Conservation (phyloP, 2,329 filamentous ascomycete genomes). For the Colletotrichum cordylinicola region DNA sequence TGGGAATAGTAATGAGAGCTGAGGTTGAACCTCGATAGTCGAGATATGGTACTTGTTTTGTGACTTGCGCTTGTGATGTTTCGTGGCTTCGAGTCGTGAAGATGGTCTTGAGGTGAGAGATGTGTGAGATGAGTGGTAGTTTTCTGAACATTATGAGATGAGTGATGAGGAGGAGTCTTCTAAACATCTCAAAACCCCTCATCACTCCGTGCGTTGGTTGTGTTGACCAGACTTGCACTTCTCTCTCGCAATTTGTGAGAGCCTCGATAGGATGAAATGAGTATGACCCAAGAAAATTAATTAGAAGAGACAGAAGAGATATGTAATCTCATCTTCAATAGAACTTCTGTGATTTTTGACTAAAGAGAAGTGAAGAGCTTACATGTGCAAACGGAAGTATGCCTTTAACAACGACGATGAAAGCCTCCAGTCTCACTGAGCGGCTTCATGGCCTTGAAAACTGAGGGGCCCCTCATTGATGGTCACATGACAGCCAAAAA, state of each 20-base stretch:
- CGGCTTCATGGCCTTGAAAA: background rate
- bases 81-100: background rate
- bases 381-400: background rate
- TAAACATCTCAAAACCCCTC: background rate
- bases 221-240: background rate
- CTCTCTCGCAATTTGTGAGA: background rate
- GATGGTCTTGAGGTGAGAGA: background rate
- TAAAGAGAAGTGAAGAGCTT: no score
- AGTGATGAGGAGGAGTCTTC: background rate
- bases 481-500: background rate
- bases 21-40: background rate
- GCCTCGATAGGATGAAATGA: background rate
- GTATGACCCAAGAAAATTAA: rapidly evolving
- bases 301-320: background rate
- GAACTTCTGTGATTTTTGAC: no score
- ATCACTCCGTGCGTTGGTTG: background rate
- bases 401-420: background rate
- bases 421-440: rapidly evolving
- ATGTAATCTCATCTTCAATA: background rate
- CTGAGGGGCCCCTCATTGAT: no score
- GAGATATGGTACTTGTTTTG: background rate
- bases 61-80: background rate
- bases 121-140: background rate
- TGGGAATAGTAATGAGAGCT: background rate
- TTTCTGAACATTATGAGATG: no score